A percentile compares a stretch with the other conserved stretches of the same genome.
Evolutionary conservation across 1,284 basidiomycete genomes (phyloP).

Genomic region (Pseudozyma tsukubaensis): DNA sequence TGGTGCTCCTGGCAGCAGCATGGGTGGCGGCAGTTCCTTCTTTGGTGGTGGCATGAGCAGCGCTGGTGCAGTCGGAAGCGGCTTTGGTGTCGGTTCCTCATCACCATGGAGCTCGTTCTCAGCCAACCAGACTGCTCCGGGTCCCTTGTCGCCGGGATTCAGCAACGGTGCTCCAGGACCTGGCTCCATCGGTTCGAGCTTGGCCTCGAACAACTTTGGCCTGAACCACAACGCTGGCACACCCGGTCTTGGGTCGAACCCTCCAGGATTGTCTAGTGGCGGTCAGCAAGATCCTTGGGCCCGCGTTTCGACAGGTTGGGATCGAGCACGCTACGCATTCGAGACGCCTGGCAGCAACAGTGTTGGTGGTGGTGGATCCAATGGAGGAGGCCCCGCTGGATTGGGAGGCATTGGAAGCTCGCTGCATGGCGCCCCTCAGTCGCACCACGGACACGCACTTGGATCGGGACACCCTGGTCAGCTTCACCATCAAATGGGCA

Average conservation of each 20-base stretch:
- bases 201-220: conserved; percentile 29
- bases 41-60: conserved; percentile 34
- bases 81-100: conserved; percentile 41
- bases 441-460: conserved; percentile 24
- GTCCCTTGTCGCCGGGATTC: conserved; percentile 38
- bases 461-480: conserved; percentile 15
- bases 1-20: conserved; percentile 33
- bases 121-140: conserved; percentile 37
- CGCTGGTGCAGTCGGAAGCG: conserved; percentile 34
- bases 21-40: conserved; percentile 41
- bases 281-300: conserved; percentile 52
- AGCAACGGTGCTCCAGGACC: conserved; percentile 29
- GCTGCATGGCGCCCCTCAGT: conserved; percentile 17
- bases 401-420: conserved; percentile 25
- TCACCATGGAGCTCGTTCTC: conserved; percentile 53
- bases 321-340: conserved; percentile 64
- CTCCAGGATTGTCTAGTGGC: conserved; percentile 26
- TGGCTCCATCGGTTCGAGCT: conserved; percentile 32
- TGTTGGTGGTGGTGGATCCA: conserved; percentile 7
- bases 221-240: conserved; percentile 23
- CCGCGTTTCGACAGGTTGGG: conserved; percentile 53
- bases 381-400: conserved; percentile 12
- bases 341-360: conserved; percentile 54
- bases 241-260: conserved; percentile 18
- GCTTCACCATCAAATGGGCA: conserved; percentile 24